phyloP scores from a whole-genome alignment of 441 rosid species.

The Bruguiera hainesii region DNA sequence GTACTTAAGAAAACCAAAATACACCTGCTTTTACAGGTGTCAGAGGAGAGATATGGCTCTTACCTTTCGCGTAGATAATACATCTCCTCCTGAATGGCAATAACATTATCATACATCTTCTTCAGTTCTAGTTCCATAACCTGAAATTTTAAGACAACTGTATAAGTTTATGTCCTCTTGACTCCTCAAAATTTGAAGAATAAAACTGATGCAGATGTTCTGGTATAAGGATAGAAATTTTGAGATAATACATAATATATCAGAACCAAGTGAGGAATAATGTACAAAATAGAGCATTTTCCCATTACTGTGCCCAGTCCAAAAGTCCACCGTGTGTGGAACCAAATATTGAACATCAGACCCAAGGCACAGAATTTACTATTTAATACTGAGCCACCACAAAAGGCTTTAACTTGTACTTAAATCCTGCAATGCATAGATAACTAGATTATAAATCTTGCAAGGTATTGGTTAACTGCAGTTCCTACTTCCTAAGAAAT shows the following conservation, averaged over 20 bases:
- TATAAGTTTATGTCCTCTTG: too few relatives aligned
- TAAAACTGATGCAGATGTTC: not conserved
- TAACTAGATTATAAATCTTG: too few relatives aligned
- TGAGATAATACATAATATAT: not conserved
- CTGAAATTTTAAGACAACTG: conserved; percentile 28
- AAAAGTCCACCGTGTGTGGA: not conserved
- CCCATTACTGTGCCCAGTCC: not conserved
- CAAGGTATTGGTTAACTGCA: too few relatives aligned
- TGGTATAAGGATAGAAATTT: not conserved
- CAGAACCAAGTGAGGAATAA: not conserved
- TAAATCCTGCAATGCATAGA: not conserved
- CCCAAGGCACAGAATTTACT: not conserved
- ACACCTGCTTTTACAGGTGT: not conserved
- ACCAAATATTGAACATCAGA: not conserved
- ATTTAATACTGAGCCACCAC: too few relatives aligned
- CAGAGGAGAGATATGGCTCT: not conserved
- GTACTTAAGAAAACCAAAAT: not conserved
- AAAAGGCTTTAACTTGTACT: not conserved
- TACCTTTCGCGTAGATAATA: conserved; percentile 80
- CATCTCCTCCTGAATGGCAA: conserved; percentile 76
- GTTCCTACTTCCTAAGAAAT: too few relatives aligned
- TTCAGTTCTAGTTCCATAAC: conserved; percentile 72
- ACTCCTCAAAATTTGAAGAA: not conserved
- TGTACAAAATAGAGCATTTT: not conserved
- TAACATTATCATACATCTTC: conserved; percentile 57